A percentile compares a stretch with the other conserved stretches of the same genome.
phyloP scores from a whole-genome alignment of 176 grass and related monocot species.

The Carex pumila region DNA sequence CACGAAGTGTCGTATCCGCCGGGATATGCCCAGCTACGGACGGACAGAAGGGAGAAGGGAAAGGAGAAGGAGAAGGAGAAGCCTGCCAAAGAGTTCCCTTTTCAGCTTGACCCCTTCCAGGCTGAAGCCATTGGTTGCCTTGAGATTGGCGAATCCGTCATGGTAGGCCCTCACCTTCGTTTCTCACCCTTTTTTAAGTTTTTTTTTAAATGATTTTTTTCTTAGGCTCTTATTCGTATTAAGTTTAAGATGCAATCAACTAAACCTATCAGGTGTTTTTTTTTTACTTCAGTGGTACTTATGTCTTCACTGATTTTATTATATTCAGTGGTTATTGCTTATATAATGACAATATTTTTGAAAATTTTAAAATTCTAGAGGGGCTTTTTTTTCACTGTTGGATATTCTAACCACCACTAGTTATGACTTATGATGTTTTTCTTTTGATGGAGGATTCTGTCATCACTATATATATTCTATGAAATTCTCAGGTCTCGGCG shows the following conservation, averaged over 20 bases:
- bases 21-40: constrained; percentile 34
- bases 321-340: background rate
- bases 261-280: background rate
- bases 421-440: background rate
- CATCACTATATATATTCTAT: background rate
- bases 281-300: background rate
- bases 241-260: background rate
- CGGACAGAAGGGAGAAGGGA: constrained; percentile 8
- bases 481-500: constrained; percentile 57
- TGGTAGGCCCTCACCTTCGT: constrained; percentile 4
- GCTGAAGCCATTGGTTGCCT: constrained; percentile 51
- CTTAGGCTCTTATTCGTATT: background rate
- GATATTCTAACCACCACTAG: background rate
- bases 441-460: background rate
- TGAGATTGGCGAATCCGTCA: constrained; percentile 42
- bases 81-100: constrained; percentile 68
- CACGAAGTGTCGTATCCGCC: constrained; percentile 87
- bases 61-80: constrained; percentile 20
- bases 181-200: background rate
- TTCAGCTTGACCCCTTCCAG: constrained; percentile 92
- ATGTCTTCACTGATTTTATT: background rate
- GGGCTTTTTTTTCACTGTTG: background rate
- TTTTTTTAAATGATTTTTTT: background rate
- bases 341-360: background rate
- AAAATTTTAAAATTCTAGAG: background rate